Evolutionary conservation across 2,329 filamentous ascomycete genomes (phyloP).

Genomic region (Sclerotiophoma versabilis): DNA sequence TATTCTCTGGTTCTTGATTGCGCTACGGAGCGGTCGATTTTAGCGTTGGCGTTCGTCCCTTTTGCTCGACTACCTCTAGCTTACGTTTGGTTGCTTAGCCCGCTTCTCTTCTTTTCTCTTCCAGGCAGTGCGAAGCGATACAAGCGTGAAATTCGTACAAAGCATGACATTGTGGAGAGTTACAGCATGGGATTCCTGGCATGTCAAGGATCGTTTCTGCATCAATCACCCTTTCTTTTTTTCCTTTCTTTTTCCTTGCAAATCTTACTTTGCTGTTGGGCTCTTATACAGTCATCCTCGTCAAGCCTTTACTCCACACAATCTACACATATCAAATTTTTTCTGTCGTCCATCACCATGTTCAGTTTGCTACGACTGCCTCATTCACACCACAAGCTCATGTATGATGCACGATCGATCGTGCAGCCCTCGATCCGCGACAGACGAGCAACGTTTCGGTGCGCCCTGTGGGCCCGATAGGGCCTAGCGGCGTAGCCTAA

Average conservation of each 20-base stretch:
- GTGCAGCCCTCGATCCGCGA: constrained; percentile 6
- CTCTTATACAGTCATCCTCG: constrained; percentile 1
- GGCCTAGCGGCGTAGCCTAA: constrained; percentile 6
- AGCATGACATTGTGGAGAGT: constrained; percentile 1
- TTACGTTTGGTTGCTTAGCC: constrained; percentile 5
- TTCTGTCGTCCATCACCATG: not conserved
- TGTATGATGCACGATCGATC: constrained; percentile 11
- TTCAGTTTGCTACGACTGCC: not conserved
- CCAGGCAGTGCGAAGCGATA: constrained; percentile 5
- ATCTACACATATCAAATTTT: not conserved
- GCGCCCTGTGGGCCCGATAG: constrained; percentile 7
- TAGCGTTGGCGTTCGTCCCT: constrained; percentile 21
- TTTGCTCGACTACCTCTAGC: constrained; percentile 4
- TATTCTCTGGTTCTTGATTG: constrained; percentile 5
- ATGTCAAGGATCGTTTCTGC: not conserved
- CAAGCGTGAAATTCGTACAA: not conserved
- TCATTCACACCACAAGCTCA: not conserved
- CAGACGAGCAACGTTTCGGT: constrained; percentile 14
- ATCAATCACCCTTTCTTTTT: not conserved
- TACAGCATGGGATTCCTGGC: not conserved
- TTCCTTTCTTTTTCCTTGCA: not conserved
- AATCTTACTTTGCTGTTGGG: not conserved
- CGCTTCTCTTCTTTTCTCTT: not conserved
- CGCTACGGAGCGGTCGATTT: constrained; percentile 8
- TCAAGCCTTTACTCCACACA: constrained; percentile 1